These are phyloP conservation scores for Meyerozyma carpophila DNA, from an alignment of 1,139 yeast species.

Conservation along the genomic window DNA sequence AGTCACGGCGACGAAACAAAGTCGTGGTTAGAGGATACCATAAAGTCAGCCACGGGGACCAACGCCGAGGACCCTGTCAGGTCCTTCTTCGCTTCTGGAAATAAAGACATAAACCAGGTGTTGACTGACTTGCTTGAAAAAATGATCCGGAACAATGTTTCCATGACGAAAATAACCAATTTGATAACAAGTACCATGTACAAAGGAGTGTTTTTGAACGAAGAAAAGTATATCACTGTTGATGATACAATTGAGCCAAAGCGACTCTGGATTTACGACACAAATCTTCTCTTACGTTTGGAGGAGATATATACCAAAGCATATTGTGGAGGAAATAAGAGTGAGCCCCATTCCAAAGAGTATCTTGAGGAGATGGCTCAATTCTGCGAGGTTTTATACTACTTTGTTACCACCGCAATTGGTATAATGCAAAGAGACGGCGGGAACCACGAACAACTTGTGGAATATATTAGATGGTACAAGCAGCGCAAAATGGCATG, in stretches of 20 bases:
- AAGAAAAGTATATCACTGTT: slow-evolving; percentile 24
- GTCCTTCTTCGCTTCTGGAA: slow-evolving; percentile 23
- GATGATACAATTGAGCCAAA: slow-evolving; percentile 8
- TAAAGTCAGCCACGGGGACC: not conserved
- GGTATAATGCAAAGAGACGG: slow-evolving; percentile 24
- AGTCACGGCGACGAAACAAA: slow-evolving; percentile 3
- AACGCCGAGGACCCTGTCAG: slow-evolving; percentile 18
- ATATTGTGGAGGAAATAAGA: slow-evolving; percentile 6
- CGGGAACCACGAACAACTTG: slow-evolving; percentile 16
- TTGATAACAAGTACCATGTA: slow-evolving; percentile 34
- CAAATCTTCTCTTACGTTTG: slow-evolving; percentile 26
- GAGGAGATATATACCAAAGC: slow-evolving; percentile 27
- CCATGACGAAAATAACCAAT: slow-evolving; percentile 21
- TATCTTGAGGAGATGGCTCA: slow-evolving; percentile 16
- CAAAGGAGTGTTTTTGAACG: slow-evolving; percentile 41
- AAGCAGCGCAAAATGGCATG: slow-evolving; percentile 32
- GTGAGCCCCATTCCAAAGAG: slow-evolving; percentile 11
- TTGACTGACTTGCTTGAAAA: slow-evolving; percentile 29
- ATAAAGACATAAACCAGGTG: slow-evolving; percentile 29
- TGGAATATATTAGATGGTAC: slow-evolving; percentile 34
- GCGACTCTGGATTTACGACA: slow-evolving; percentile 33
- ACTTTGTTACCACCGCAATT: slow-evolving; percentile 34
- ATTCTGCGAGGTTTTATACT: slow-evolving; percentile 30
- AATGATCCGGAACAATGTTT: slow-evolving; percentile 13
- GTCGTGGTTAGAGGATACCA: not conserved